Conservation (phyloP, 129 eudicot species). For the Sambucus nigra region DNA sequence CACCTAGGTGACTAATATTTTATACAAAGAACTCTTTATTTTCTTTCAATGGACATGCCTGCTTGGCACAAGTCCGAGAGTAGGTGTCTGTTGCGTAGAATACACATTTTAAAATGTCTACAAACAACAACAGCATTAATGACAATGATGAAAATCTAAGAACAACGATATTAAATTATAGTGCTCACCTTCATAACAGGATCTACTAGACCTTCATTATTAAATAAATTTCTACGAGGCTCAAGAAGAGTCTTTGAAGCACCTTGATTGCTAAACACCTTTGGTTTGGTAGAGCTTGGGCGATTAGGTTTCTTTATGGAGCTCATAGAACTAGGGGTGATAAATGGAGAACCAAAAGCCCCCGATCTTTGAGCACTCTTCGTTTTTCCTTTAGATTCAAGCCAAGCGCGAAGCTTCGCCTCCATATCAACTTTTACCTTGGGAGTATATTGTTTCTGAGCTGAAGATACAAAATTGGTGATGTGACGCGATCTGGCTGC, state of each 20-base stretch:
- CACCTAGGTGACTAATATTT: too few relatives aligned
- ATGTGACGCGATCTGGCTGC: slow-evolving; percentile 88
- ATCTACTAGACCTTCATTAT: slow-evolving; percentile 14
- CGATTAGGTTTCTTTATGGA: slow-evolving; percentile 28
- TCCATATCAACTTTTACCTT: slow-evolving; percentile 63
- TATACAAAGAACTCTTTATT: too few relatives aligned
- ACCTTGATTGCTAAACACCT: slow-evolving; percentile 17
- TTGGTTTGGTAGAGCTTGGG: slow-evolving; percentile 26
- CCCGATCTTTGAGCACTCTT: slow-evolving; percentile 36
- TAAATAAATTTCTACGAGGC: slow-evolving; percentile 23
- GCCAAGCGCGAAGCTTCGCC: slow-evolving; percentile 77
- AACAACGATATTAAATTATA: background rate
- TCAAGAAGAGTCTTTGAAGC: slow-evolving; percentile 17
- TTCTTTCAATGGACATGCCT: too few relatives aligned
- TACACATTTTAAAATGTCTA: too few relatives aligned
- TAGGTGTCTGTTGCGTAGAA: background rate
- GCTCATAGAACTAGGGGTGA: slow-evolving; percentile 41
- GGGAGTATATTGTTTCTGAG: slow-evolving; percentile 48
- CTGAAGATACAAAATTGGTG: slow-evolving; percentile 39
- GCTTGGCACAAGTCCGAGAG: background rate
- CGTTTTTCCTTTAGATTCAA: slow-evolving; percentile 85
- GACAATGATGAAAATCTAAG: background rate
- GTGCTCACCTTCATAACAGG: slow-evolving; percentile 22
- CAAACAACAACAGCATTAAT: background rate
- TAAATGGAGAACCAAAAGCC: slow-evolving; percentile 22